Conservation (phyloP, 1,284 basidiomycete genomes). For the Meripilus lineatus region DNA sequence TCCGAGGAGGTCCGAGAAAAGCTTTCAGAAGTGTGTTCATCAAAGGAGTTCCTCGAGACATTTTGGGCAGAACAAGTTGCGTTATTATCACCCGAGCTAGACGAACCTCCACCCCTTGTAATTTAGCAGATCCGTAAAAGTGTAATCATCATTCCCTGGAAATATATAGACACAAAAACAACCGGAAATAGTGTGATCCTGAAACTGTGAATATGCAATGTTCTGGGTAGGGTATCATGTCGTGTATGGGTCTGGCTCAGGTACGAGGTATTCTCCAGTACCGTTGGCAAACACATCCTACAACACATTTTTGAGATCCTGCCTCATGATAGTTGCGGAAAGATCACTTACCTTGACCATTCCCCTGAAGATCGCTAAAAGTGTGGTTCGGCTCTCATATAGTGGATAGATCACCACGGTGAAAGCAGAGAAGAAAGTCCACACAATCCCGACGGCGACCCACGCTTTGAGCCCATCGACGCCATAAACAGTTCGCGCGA, state of each 20-base stretch:
- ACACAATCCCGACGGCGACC: constrained; percentile 77
- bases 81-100: constrained; percentile 35
- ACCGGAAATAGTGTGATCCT: no score
- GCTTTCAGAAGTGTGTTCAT: constrained; percentile 64
- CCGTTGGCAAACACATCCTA: constrained; percentile 16
- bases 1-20: constrained; percentile 59
- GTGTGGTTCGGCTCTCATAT: constrained; percentile 72
- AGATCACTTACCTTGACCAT: constrained; percentile 52
- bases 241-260: no score
- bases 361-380: constrained; percentile 55
- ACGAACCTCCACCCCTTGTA: constrained; percentile 64
- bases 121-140: no score
- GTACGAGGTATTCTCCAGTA: constrained; percentile 8
- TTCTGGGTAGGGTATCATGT: no score
- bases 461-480: constrained; percentile 68
- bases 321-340: not conserved
- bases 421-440: constrained; percentile 75
- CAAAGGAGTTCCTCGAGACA: constrained; percentile 43
- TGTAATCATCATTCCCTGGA: not conserved
- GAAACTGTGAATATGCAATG: no score
- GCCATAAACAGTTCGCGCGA: constrained; percentile 69
- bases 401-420: constrained; percentile 82
- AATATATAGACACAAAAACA: not conserved
- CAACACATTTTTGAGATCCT: not conserved
- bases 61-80: constrained; percentile 76